These are phyloP conservation scores for Basipetospora sp. DNA, from an alignment of 2,329 filamentous ascomycete species.

Conservation along the genomic window DNA sequence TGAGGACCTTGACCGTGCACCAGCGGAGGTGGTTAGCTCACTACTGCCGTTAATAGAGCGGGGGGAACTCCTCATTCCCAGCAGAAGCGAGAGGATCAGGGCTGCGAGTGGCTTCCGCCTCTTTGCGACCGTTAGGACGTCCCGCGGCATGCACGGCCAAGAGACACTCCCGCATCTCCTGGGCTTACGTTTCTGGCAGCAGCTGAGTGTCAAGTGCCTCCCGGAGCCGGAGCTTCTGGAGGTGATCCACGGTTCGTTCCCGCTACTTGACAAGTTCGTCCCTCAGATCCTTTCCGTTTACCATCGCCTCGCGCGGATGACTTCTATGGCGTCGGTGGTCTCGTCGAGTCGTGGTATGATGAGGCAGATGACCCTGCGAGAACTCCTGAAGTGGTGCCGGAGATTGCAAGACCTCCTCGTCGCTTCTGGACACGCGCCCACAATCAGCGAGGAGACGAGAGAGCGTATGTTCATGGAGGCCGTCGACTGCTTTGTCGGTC, in stretches of 20 bases:
- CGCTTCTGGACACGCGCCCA: conserved; percentile 12
- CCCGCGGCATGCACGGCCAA: conserved; percentile 49
- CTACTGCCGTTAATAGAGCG: conserved; percentile 84
- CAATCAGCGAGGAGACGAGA: conserved; percentile 45
- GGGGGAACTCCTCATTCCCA: conserved; percentile 79
- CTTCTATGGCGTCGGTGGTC: conserved; percentile 11
- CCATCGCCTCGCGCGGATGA: conserved; percentile 33
- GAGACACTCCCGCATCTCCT: conserved; percentile 61
- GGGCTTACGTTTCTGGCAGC: conserved; percentile 74
- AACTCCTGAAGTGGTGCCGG: conserved; percentile 83
- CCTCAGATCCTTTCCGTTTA: conserved; percentile 46
- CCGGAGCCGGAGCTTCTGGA: conserved; percentile 54
- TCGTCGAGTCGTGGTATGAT: conserved; percentile 32
- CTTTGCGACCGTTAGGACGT: conserved; percentile 77
- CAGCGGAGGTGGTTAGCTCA: conserved; percentile 86
- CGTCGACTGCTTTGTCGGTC: conserved; percentile 80
- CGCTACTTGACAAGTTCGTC: conserved; percentile 49
- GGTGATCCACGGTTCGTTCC: conserved; percentile 57
- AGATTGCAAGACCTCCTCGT: conserved; percentile 55
- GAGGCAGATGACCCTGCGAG: conserved; percentile 52
- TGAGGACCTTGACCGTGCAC: conserved; percentile 88
- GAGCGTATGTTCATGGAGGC: conserved; percentile 89
- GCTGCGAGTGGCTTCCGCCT: conserved; percentile 78
- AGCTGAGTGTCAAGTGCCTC: conserved; percentile 54
- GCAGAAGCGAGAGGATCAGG: conserved; percentile 69